These are phyloP conservation scores for Fistulinella prunicolor DNA, from an alignment of 768 basidiomycete species.

Conservation along the genomic window DNA sequence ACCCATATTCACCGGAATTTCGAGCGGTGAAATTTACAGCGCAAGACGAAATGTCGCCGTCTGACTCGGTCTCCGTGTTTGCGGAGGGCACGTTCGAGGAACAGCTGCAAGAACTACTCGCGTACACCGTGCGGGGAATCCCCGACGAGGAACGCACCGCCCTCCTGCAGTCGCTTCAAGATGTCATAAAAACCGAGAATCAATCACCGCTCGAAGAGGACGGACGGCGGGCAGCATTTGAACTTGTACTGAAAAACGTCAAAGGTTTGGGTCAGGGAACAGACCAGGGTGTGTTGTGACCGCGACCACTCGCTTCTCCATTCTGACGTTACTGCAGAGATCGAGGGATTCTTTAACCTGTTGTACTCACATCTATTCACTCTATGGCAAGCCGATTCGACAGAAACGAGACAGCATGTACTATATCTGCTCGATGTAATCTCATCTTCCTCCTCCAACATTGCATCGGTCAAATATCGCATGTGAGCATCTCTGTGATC, in stretches of 20 bases:
- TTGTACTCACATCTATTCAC: constrained; percentile 69
- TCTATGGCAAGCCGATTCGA: constrained; percentile 52
- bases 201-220: constrained; percentile 55
- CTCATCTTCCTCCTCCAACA: constrained; percentile 50
- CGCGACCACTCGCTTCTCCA: not conserved
- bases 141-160: constrained; percentile 66
- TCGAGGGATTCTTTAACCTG: constrained; percentile 87
- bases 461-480: constrained; percentile 66
- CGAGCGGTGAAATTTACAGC: constrained; percentile 11
- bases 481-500: constrained; percentile 42
- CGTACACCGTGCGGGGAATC: constrained; percentile 64
- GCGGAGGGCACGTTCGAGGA: constrained; percentile 88
- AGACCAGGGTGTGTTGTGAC: constrained; percentile 61
- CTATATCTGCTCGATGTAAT: constrained; percentile 52
- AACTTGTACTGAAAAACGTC: constrained; percentile 56
- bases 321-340: constrained; percentile 45
- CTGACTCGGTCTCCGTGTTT: constrained; percentile 81
- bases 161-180: constrained; percentile 65
- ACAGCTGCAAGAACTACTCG: constrained; percentile 75
- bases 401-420: constrained; percentile 53
- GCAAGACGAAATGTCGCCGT: constrained; percentile 51
- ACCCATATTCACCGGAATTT: constrained; percentile 3
- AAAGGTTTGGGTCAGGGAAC: constrained; percentile 72
- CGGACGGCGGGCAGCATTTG: constrained; percentile 53
- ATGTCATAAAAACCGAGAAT: constrained; percentile 49